A percentile compares a stretch with the other conserved stretches of the same genome.
Conservation (phyloP, 495 filamentous ascomycete genomes). For the Tetracladium marchalianum region DNA sequence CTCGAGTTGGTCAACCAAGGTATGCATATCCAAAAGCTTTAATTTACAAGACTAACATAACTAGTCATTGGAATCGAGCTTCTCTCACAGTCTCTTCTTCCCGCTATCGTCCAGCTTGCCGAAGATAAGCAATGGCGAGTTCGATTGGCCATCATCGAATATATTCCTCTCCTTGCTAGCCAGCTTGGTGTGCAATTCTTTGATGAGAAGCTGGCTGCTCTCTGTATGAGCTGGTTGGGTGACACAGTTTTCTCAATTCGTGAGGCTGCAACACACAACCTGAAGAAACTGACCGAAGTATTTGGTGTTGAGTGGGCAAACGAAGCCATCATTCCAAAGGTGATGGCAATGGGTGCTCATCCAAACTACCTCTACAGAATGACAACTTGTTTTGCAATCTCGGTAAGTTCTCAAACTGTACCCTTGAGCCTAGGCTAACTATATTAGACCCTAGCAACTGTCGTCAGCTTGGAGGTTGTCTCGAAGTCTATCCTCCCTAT, state of each 20-base stretch:
- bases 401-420: conserved; percentile 48
- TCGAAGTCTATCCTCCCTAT: conserved; percentile 90
- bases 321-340: conserved; percentile 94
- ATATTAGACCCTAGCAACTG: conserved; percentile 80
- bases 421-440: conserved; percentile 3
- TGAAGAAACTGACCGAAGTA: conserved; percentile 96
- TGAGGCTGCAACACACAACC: conserved; percentile 90
- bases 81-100: conserved; percentile 90
- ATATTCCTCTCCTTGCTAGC: conserved; percentile 91
- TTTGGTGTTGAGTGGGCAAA: conserved; percentile 98
- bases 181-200: conserved; percentile 97
- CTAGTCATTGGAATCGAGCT: conserved; percentile 94
- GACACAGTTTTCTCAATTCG: conserved; percentile 98
- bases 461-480: conserved; percentile 84
- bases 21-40: conserved; percentile 26
- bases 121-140: conserved; percentile 99
- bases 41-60: conserved; percentile 10
- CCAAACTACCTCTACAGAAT: conserved; percentile 98
- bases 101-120: conserved; percentile 94
- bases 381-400: conserved; percentile 97
- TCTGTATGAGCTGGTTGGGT: conserved; percentile 99
- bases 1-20: conserved; percentile 95
- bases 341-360: conserved; percentile 95
- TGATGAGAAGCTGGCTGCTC: conserved; percentile 85
- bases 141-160: conserved; percentile 95